These are phyloP conservation scores for Starmerella vitae DNA, from an alignment of 805 yeast genomes.

Conservation along the genomic window DNA sequence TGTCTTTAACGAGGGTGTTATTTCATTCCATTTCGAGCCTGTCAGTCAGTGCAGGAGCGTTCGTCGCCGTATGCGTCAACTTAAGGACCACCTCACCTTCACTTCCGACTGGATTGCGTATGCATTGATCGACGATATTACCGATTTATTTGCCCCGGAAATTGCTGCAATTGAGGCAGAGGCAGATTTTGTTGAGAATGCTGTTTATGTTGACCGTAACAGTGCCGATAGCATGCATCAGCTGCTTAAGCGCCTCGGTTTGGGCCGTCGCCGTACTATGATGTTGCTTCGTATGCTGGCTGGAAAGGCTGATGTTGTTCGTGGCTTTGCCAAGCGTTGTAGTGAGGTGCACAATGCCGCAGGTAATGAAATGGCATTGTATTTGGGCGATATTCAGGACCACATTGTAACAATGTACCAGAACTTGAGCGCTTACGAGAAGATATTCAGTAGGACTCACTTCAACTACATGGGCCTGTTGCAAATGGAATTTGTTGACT, in stretches of 20 bases:
- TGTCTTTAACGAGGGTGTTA: constrained; percentile 46
- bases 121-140: constrained; percentile 52
- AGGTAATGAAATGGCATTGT: constrained; percentile 80
- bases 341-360: constrained; percentile 59
- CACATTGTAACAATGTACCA: constrained; percentile 94
- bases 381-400: constrained; percentile 91
- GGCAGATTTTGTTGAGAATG: constrained; percentile 58
- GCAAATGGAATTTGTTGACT: constrained; percentile 80
- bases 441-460: constrained; percentile 83
- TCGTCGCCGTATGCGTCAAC: constrained; percentile 49
- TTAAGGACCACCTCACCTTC: constrained; percentile 46
- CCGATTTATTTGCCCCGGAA: constrained; percentile 51
- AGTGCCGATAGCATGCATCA: constrained; percentile 30
- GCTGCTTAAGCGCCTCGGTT: constrained; percentile 76
- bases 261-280: constrained; percentile 83
- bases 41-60: constrained; percentile 48
- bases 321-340: constrained; percentile 91
- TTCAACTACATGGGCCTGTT: constrained; percentile 85
- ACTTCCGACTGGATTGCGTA: constrained; percentile 54
- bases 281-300: constrained; percentile 75
- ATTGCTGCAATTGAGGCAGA: constrained; percentile 46
- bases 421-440: constrained; percentile 77
- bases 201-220: constrained; percentile 55
- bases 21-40: constrained; percentile 48
- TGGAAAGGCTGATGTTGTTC: constrained; percentile 92